phyloP scores from a whole-genome alignment of 2,329 filamentous ascomycete species.

The Fusarium siculi region DNA sequence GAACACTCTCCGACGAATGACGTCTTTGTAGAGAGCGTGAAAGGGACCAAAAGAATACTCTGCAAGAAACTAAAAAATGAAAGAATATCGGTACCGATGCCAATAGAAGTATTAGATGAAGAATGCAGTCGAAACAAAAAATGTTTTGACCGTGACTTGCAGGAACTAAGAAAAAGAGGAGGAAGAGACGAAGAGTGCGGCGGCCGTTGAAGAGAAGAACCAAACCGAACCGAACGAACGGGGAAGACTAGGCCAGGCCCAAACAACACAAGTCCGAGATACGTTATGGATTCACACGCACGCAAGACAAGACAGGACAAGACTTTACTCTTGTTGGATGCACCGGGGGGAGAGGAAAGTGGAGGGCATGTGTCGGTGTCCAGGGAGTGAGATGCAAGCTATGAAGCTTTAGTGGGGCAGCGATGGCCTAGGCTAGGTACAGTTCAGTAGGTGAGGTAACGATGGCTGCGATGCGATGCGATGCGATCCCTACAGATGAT shows the following conservation, averaged over 20 bases:
- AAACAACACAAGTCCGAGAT: conserved; percentile 23
- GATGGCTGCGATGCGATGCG: background rate
- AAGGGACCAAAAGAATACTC: conserved; percentile 18
- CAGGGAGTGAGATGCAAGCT: conserved; percentile 9
- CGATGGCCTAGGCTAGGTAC: background rate
- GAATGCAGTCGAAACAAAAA: conserved; percentile 5
- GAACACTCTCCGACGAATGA: conserved; percentile 9
- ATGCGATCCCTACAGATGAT: conserved; percentile 1
- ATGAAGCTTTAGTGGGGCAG: conserved; percentile 30
- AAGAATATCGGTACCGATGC: background rate
- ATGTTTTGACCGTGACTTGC: conserved; percentile 5
- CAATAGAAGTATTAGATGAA: background rate
- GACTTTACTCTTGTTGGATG: conserved; percentile 19
- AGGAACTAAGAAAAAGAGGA: conserved; percentile 15
- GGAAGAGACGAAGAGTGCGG: conserved; percentile 34
- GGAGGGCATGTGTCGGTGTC: conserved; percentile 15
- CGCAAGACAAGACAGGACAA: background rate
- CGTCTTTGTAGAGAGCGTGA: conserved; percentile 21
- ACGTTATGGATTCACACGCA: background rate
- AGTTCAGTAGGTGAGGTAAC: conserved; percentile 6
- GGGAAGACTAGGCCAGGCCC: conserved; percentile 1
- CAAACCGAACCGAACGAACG: background rate
- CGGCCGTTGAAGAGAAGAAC: conserved; percentile 26
- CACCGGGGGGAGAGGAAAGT: conserved; percentile 17
- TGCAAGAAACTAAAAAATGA: background rate